Base-by-base conservation (phyloP, 331 rosid genomes). In the Malus hybrid region DNA sequence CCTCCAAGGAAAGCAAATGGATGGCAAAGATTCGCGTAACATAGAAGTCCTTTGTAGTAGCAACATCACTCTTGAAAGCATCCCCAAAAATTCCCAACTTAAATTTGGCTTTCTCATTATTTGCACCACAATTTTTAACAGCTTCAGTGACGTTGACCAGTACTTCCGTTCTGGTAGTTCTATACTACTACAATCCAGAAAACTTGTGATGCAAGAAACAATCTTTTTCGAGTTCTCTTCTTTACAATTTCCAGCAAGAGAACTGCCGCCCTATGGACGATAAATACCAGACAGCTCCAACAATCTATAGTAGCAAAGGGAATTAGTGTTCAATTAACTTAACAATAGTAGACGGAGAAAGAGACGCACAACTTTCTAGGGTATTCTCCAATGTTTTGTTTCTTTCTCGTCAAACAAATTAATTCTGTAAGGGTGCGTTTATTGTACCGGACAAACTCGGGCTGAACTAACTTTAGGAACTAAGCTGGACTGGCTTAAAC, bases 211-310 rank as follows among this genome's bases (percentile, higher is more conserved):
- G 81, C 98, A 94, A 69, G 90, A 4, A 13, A 88, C 24, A 62
- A 67, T 10, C 24, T 67, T 65, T 9, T 82, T 73, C 11, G 36
- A 70, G 33, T 80, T 88, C 80, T 94, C 98, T 32, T 15, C 67
- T 1, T 34, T 14, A 44, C 97, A 50, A 10, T 73, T 71, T 83
- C 98, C 97, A 91, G 75, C 98, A 94, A 4, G 71, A 65, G 77
- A 86, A 90, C 73, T 91, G 98, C 73, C 96, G 80, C 54, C 66
- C 63, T 20, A 57, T 20, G 14, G 63, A 57, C 16, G 87, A 76
- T 27, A 91, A 70, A 69, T 93, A 93, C 96, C 96, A 93, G 5
- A 93, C 77, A 34, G 98, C 90, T 81, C 97, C 98, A 46, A 83
- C 64, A 52, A 91, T 84, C 97, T 93, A 9, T 39, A 39, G 11